Percentiles rank a stretch among this genome's conserved stretches.
Evolutionary conservation across 768 basidiomycete species (phyloP).

Genomic region (Russula olivacea): DNA sequence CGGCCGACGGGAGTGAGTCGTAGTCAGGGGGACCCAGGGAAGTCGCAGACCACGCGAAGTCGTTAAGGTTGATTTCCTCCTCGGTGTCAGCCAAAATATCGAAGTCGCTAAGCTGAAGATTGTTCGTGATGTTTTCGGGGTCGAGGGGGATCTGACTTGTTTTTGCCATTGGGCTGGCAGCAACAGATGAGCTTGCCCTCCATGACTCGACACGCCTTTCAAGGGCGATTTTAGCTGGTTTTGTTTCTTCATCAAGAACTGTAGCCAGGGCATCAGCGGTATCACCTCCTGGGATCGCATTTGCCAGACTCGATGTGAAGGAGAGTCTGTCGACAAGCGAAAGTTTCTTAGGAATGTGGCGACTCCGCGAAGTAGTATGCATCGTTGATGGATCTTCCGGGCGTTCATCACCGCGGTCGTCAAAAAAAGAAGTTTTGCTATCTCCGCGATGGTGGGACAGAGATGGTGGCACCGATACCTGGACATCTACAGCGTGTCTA

Average conservation of each 20-base stretch:
- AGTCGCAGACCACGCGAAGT: slow-evolving; percentile 65
- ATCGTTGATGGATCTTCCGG: slow-evolving; percentile 25
- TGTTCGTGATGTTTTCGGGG: slow-evolving; percentile 47
- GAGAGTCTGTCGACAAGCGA: slow-evolving; percentile 60
- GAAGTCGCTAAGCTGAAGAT: slow-evolving; percentile 31
- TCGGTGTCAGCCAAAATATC: slow-evolving; percentile 27
- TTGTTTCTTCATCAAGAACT: slow-evolving; percentile 52
- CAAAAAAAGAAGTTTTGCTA: slow-evolving; percentile 44
- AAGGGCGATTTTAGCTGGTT: slow-evolving; percentile 46
- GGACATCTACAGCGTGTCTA: slow-evolving; percentile 39
- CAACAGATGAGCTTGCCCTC: slow-evolving; percentile 51
- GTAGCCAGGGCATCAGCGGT: slow-evolving; percentile 43
- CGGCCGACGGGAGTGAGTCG: slow-evolving; percentile 38
- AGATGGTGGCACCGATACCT: slow-evolving; percentile 40
- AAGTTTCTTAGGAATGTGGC: slow-evolving; percentile 59
- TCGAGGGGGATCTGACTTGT: slow-evolving; percentile 48
- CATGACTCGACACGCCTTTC: slow-evolving; percentile 58
- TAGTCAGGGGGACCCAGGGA: slow-evolving; percentile 54
- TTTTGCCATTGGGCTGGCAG: slow-evolving; percentile 43
- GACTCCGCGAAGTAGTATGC: slow-evolving; percentile 31
- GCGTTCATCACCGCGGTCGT: slow-evolving; percentile 38
- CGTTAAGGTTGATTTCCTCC: slow-evolving; percentile 51
- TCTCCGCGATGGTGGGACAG: slow-evolving; percentile 49
- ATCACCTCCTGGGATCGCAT: slow-evolving; percentile 3
- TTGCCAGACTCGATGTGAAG: slow-evolving; percentile 30